Base-by-base conservation (phyloP, 768 basidiomycete species). In the Neoboletus magnificus region DNA sequence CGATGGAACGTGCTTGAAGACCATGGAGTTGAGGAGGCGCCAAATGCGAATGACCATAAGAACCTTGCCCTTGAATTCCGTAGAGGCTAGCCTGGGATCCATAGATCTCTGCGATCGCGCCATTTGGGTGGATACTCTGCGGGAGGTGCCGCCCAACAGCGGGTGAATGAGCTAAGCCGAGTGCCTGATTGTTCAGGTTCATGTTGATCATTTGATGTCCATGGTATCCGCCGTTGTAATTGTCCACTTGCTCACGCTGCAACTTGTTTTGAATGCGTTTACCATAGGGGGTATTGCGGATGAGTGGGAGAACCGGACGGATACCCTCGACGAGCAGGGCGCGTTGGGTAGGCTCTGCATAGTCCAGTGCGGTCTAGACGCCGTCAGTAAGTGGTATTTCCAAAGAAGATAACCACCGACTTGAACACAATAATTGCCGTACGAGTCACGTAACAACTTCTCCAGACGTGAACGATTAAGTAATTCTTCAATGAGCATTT, bases 201-300 rank as follows among this genome's bases (percentile, higher is more conserved):
- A 85, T 79, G 63, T 80, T 85, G 54, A 81, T 75, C 59, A 88
- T 75, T 62, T 84, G 83, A 63, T 82, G 84, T 66, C 78, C 79
- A 55, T 82, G 79, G 67, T 84, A 85, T 52, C 79, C 78, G 37
- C 72, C 68, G 45, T 79, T 78, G 57, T 79, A 86, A 52, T 76
- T 79, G 62, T 90, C 89, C 74, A 89, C 80, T 64, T 92, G 90
- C 74, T 96, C 94, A 55, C 96, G 91, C 74, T 97, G 95, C 51
- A 98, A 78, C 76, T 98, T 98, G 78, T 94, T 95, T 74, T 98
- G 96, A 66, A 99, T 99, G 42, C 97, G 87, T 78, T 99, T 99
- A 63, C 97, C 97, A 65, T 99, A 99, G 8, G 97, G 97, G 11
- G 97, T 99, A 75, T 99, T 99, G 66, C 97, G 90, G 68, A 99